Evolutionary conservation across 805 yeast species (phyloP).

Genomic region (Candida incommunis): DNA sequence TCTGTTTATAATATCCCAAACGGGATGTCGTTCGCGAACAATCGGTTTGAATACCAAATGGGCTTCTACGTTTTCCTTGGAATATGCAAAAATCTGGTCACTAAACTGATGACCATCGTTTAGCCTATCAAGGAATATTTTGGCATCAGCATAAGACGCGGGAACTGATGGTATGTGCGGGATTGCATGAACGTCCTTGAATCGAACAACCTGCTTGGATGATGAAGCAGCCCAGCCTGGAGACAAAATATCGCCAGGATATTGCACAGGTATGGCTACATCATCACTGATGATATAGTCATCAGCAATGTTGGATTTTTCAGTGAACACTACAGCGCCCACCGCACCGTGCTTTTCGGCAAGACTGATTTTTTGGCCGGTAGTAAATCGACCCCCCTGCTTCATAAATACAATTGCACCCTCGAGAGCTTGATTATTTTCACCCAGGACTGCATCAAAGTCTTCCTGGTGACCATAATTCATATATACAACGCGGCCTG

Average conservation of each 20-base stretch:
- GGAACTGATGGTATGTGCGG: constrained; percentile 71
- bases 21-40: constrained; percentile 41
- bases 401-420: constrained; percentile 46
- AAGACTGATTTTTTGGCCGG: background rate
- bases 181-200: constrained; percentile 38
- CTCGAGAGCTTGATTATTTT: constrained; percentile 26
- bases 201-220: constrained; percentile 25
- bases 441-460: constrained; percentile 25
- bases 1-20: constrained; percentile 70
- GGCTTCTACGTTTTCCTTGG: constrained; percentile 14
- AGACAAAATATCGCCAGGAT: constrained; percentile 66
- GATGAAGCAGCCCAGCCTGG: constrained; percentile 58
- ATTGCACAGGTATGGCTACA: constrained; percentile 31
- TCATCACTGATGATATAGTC: constrained; percentile 35
- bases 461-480: constrained; percentile 54
- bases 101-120: constrained; percentile 18
- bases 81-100: constrained; percentile 22
- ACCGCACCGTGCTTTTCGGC: constrained; percentile 36
- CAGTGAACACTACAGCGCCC: constrained; percentile 57
- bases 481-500: constrained; percentile 44
- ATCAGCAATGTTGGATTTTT: constrained; percentile 23
- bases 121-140: constrained; percentile 25
- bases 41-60: constrained; percentile 28
- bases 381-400: constrained; percentile 30
- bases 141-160: constrained; percentile 59